phyloP scores from a whole-genome alignment of 768 basidiomycete genomes.

The Boletellus ananas region DNA sequence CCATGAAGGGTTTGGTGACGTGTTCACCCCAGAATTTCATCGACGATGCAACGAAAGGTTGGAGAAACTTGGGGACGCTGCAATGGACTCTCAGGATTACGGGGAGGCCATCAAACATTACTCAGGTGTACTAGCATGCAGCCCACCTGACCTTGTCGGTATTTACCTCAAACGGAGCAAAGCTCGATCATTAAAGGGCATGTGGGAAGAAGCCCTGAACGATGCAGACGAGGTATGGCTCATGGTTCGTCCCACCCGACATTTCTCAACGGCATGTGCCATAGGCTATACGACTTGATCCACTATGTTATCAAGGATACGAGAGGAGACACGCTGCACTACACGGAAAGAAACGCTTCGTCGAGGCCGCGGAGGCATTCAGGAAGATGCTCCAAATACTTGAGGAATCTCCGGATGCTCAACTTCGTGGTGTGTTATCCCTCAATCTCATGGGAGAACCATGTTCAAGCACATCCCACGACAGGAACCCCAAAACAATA shows the following conservation, averaged over 20 bases:
- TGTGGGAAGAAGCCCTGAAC: slow-evolving; percentile 3
- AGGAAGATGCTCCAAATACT: not conserved
- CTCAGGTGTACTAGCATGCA: not conserved
- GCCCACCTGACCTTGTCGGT: not conserved
- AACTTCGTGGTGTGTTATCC: not conserved
- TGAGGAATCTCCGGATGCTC: not conserved
- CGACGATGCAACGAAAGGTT: not conserved
- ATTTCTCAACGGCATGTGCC: not conserved
- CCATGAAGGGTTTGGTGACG: not conserved
- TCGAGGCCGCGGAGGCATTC: not conserved
- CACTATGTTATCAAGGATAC: not conserved
- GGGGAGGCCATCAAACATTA: not conserved
- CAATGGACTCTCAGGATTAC: not conserved
- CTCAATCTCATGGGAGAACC: not conserved
- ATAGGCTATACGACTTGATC: not conserved
- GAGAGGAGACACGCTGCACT: not conserved
- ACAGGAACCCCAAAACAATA: not conserved
- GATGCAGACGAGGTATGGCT: slow-evolving; percentile 4
- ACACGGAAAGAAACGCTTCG: not conserved
- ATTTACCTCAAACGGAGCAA: slow-evolving; percentile 1
- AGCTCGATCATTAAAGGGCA: not conserved
- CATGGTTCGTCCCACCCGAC: not conserved
- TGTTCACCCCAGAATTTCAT: not conserved
- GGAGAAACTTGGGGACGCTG: not conserved
- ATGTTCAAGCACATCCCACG: not conserved